Evolutionary conservation across 148 eudicot species (phyloP).

Genomic region (Agrostemma githago): DNA sequence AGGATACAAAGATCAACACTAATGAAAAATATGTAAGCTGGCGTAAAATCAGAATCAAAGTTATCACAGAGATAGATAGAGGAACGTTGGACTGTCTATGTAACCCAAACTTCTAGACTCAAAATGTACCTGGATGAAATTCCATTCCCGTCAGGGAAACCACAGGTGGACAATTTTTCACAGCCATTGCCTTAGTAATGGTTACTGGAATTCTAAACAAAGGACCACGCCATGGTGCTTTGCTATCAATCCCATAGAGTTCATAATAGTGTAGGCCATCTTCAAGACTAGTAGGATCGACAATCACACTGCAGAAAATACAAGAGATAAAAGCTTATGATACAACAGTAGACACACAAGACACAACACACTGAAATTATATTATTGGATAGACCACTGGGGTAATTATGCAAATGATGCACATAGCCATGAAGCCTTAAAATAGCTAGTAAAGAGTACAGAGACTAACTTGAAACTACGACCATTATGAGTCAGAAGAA

Average conservation of each 20-base stretch:
- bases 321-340: background rate
- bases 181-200: conserved; percentile 69
- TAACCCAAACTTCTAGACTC: background rate
- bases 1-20: background rate
- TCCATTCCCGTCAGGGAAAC: conserved; percentile 61
- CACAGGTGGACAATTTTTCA: conserved; percentile 62
- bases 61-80: background rate
- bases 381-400: background rate
- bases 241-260: conserved; percentile 75
- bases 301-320: conserved; percentile 55
- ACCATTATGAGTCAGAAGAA: conserved; percentile 87
- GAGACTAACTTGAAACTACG: conserved; percentile 89
- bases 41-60: background rate
- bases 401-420: background rate
- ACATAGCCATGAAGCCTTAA: background rate
- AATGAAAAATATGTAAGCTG: background rate
- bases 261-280: conserved; percentile 84
- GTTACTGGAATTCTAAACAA: conserved; percentile 87
- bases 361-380: background rate
- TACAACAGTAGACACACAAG: background rate
- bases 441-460: conserved; percentile 17
- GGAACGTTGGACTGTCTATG: background rate
- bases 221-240: conserved; percentile 96
- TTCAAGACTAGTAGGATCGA: conserved; percentile 75
- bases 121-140: conserved; percentile 60